Percentiles rank a stretch among this genome's conserved stretches.
Evolutionary conservation across 2,329 filamentous ascomycete genomes (phyloP).

Genomic region (Diaporthe sp.): DNA sequence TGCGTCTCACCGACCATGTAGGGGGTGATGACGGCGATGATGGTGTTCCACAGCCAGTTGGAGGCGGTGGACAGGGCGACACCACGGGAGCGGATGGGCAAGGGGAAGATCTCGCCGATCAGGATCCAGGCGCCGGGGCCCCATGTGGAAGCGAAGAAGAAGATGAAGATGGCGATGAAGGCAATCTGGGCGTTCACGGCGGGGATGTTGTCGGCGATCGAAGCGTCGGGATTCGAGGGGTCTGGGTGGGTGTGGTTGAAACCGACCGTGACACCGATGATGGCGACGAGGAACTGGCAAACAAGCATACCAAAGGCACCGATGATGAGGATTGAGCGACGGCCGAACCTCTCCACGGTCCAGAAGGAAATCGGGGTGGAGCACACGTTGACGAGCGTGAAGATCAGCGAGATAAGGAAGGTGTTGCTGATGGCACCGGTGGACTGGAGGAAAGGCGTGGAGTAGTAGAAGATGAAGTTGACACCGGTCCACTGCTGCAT

Average conservation of each 20-base stretch:
- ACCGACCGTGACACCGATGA: conserved; percentile 76
- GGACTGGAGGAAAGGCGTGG: conserved; percentile 85
- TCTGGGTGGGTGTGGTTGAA: conserved; percentile 64
- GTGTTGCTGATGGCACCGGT: conserved; percentile 82
- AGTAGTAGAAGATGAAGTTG: conserved; percentile 94
- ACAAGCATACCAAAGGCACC: conserved; percentile 87
- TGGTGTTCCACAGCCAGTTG: conserved; percentile 94
- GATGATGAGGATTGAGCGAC: conserved; percentile 82
- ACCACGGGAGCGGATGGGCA: conserved; percentile 89
- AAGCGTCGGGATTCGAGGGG: conserved; percentile 56
- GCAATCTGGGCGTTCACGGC: conserved; percentile 81
- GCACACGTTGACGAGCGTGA: conserved; percentile 88
- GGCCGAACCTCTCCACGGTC: conserved; percentile 85
- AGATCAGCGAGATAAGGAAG: conserved; percentile 88
- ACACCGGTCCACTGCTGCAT: conserved; percentile 89
- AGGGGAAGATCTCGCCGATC: conserved; percentile 91
- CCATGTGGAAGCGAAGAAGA: conserved; percentile 93
- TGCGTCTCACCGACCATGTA: conserved; percentile 74
- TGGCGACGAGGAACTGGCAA: conserved; percentile 89
- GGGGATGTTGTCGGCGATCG: conserved; percentile 65
- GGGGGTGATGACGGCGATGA: conserved; percentile 79
- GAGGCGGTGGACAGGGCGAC: conserved; percentile 88
- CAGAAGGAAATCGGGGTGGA: conserved; percentile 92
- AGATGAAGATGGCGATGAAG: conserved; percentile 94
- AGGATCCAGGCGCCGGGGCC: conserved; percentile 85